Percentiles rank a stretch among this genome's conserved stretches.
Conservation (phyloP, 148 eudicot species). For the Silene latifolia region DNA sequence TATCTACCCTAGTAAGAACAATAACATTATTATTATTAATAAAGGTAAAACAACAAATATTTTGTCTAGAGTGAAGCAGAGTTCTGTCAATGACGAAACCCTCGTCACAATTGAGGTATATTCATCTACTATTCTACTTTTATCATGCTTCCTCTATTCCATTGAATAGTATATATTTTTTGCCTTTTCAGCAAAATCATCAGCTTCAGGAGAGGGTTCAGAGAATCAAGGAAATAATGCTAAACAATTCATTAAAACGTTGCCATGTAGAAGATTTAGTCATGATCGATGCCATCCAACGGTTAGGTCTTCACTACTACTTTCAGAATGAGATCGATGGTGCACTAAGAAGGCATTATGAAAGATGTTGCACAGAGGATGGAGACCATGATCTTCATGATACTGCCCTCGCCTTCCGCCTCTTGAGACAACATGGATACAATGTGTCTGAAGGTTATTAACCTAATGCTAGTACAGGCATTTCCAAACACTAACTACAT, state of each 20-base stretch:
- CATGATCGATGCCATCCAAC: conserved; percentile 28
- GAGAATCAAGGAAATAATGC: conserved; percentile 14
- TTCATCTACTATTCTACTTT: not conserved
- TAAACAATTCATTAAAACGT: not conserved
- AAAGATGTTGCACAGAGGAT: not conserved
- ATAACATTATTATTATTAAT: no score
- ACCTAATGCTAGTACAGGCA: no score
- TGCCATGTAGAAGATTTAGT: conserved; percentile 14
- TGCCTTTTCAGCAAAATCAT: not conserved
- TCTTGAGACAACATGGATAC: conserved; percentile 47
- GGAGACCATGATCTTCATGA: conserved; percentile 24
- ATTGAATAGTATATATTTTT: no score
- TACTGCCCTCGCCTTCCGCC: conserved; percentile 42
- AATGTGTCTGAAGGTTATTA: conserved; percentile 33
- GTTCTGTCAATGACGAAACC: no score
- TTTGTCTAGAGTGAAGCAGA: no score
- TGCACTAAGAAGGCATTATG: conserved; percentile 12
- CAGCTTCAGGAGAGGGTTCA: conserved; percentile 1
- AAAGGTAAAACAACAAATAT: no score
- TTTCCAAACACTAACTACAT: no score
- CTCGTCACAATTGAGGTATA: no score
- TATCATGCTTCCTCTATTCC: no score
- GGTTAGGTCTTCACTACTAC: conserved; percentile 25
- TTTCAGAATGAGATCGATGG: conserved; percentile 41
- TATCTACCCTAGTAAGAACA: no score